phyloP scores from a whole-genome alignment of 169 alveolate genomes.

The Cryptosporidium viatorum region DNA sequence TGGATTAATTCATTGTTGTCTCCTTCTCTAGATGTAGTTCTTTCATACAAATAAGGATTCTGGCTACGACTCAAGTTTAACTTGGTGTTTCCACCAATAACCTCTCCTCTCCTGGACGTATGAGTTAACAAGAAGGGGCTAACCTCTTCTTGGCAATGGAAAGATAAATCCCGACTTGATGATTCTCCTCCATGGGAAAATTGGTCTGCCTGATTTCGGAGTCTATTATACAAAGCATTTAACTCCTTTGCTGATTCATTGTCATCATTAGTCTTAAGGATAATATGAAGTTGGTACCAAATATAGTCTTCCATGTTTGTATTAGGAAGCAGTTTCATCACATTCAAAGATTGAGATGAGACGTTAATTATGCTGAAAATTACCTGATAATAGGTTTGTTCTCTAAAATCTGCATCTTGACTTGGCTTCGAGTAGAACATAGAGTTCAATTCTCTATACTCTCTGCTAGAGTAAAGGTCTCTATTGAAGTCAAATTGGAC shows the following conservation, averaged over 20 bases:
- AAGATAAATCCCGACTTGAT: not conserved
- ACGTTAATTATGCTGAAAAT: slow-evolving; percentile 41
- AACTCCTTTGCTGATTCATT: slow-evolving; percentile 35
- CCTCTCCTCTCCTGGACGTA: slow-evolving; percentile 21
- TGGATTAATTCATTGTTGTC: not conserved
- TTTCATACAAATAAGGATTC: not conserved
- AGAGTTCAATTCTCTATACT: slow-evolving; percentile 52
- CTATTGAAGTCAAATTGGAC: slow-evolving; percentile 45
- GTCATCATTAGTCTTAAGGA: slow-evolving; percentile 58
- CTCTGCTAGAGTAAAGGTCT: slow-evolving; percentile 50
- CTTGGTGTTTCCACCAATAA: not conserved
- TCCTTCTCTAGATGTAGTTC: not conserved
- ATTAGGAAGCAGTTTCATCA: slow-evolving; percentile 39
- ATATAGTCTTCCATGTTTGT: slow-evolving; percentile 42
- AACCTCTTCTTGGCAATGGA: slow-evolving; percentile 4
- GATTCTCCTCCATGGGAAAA: not conserved
- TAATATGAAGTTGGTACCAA: slow-evolving; percentile 69
- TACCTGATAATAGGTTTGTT: slow-evolving; percentile 42
- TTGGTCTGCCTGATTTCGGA: slow-evolving; percentile 7
- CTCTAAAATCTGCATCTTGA: slow-evolving; percentile 14
- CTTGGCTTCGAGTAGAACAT: slow-evolving; percentile 32
- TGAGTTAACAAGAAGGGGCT: not conserved
- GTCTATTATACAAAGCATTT: not conserved
- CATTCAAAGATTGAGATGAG: slow-evolving; percentile 29
- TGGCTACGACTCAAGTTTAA: not conserved